phyloP scores from a whole-genome alignment of 2,329 filamentous ascomycete species.

The Pseudogymnoascus sp. region DNA sequence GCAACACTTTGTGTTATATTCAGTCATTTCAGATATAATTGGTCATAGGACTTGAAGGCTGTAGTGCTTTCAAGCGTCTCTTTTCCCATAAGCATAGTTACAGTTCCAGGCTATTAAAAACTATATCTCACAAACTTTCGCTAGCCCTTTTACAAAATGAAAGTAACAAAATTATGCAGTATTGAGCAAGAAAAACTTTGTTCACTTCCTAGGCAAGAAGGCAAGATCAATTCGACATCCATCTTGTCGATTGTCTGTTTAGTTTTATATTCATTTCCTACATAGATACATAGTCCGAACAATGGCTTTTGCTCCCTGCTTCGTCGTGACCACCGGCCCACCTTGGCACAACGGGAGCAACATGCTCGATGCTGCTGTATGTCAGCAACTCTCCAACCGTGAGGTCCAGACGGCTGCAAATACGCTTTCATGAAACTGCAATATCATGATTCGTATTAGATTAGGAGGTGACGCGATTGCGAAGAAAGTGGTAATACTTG shows the following conservation, averaged over 20 bases:
- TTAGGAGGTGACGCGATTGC: neutral
- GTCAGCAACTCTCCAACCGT: conserved; percentile 8
- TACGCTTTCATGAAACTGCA: conserved; percentile 6
- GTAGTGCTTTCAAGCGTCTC: neutral
- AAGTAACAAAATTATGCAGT: neutral
- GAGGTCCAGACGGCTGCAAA: neutral
- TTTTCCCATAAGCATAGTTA: neutral
- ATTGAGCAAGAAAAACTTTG: neutral
- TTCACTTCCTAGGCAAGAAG: neutral
- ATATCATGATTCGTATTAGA: conserved; percentile 4
- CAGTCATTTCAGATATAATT: neutral
- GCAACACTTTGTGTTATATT: neutral
- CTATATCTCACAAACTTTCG: neutral
- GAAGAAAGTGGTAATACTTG: neutral
- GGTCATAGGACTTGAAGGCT: neutral
- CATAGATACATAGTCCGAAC: neutral
- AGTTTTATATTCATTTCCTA: neutral
- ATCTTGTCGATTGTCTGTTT: neutral
- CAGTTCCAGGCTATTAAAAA: neutral
- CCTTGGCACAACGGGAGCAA: neutral
- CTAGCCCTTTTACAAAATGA: neutral
- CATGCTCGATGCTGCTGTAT: conserved; percentile 11
- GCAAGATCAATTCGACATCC: neutral
- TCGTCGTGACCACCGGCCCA: neutral
- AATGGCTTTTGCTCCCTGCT: neutral